Evolutionary conservation across 352 stramenopile genomes (phyloP), one percentile per base, ranked within the genome.

Genomic region (Stephanocyclus meneghinianus): DNA sequence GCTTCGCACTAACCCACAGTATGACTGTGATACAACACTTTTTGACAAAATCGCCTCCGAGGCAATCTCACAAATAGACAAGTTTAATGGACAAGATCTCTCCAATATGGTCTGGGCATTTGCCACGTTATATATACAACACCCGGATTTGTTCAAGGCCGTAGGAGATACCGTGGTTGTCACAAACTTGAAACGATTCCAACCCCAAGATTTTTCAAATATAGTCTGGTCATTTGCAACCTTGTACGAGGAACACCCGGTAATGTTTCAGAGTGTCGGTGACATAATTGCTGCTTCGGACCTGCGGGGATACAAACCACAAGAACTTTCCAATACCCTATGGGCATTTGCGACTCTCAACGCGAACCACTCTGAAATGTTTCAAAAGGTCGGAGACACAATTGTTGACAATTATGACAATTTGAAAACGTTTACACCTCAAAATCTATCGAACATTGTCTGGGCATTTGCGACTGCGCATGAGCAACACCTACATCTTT

Each of bases 321-420:
- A 40, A 40, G 35, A 40, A 40, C 35, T 40, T 40, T 40, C 35
- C 21, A 80, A 60, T 56, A 40, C 77, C 6, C 64, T 62, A 47
- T 85, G 71, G 78, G 74, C 71, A 11, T 80, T 78, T 74, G 78
- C 61, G 44, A 59, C 65, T 18, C 16, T 74, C 37, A 67, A 65
- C 32, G 48, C 44, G 37, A 29, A 40, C 37, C 47, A 85, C 67
- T 57, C 57, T 55, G 18, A 18, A 42, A 40, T 85, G 9, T 76
- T 85, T n/a, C 21, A 55, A 42, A 44, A 37, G 15, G 60, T 85
- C 18, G 65, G 71, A 3, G 71, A 85, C 18, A 60, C 45, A 53
- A 53, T 53, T 5, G 16, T 78, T 60, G 5, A 42, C 55, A 30
- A 26, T 53, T 26, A n/a, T 76, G n/a, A 16, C n/a, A 60, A 37